Evolutionary conservation across 495 filamentous ascomycete genomes (phyloP), one percentile per base, ranked within the genome.

Genomic region (Penicillium cinerascens): DNA sequence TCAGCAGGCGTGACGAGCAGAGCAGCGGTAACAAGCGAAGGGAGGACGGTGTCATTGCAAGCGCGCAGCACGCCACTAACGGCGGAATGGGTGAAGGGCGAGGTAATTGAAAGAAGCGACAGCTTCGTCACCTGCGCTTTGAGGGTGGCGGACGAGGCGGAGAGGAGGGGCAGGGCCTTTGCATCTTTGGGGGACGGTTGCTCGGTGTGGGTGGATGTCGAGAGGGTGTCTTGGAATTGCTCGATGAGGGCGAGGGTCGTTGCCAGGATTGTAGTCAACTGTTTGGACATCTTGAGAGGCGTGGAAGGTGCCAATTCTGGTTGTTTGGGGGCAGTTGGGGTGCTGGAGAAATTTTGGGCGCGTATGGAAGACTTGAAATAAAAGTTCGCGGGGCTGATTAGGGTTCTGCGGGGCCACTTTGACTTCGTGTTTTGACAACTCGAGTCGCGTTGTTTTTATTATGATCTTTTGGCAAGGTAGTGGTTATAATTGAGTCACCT

Each of bases 61-160:
- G 87, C 82, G 7, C 79, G 78, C 6, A 95, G 71, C 13, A 92
- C 81, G 11, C 72, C 82, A 41, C 51, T 67, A 25, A 93, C 80
- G 13, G 89, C 91, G 0, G 87, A 81, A 4, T 86, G 82, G 0
- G 91, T 91, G 67, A 95, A 93, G 0, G 91, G 91, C 15, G 85
- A 79, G 49, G 85, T 93, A 58, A 95, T 87, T 2, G 91, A 79
- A 2, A 96, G 79, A 15, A 96, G 83, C 0, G 87, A 90, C 21
- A 96, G 78, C 44, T 93, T 95, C 27, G 91, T 96, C 6, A 84
- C 81, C 59, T 95, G 90, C 0, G 91, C 87, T 61, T 79, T 83
- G 41, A 96, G 81, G 4, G 90, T 74, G 20, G 73, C 75, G 1
- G 87, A 78, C 1, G 84, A 78, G 58, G 85, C 81, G 56, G 79